Base-by-base conservation (phyloP, 1,139 yeast species). In the Arxiozyma heterogenica region DNA sequence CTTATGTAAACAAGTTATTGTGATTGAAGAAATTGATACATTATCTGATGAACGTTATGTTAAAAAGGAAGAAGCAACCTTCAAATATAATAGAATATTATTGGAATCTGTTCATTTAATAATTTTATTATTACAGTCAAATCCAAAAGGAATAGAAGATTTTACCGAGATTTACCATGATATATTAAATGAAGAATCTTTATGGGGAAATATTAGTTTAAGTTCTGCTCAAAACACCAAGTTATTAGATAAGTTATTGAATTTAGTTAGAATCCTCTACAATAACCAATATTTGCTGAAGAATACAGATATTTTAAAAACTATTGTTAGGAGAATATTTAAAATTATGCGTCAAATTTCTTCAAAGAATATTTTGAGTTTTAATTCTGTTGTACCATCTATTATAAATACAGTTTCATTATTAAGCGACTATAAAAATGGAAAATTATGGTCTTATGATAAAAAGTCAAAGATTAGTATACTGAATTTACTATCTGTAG, bases 31-130 rank as follows among this genome's bases (percentile, higher is more conserved):
- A 1, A 76, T 76, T 6, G 80, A 78, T 20, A 78, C 90, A 0
- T 68, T 90, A 44, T 83, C 94, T 4, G 97, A 91, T 63, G 85
- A 83, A 62, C 75, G 96, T 57, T 84, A 81, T 64, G 79, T 83
- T 25, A 77, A 82, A 5, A 79, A 77, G 53, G 86, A 82, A 38
- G 96, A 89, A 58, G 77, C 87, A 0, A 73, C 74, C 23, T 71
- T 82, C n/a, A 88, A 86, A 64, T 86, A 83, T 63, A 75, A 77
- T 43, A 73, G 95, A 54, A 77, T 84, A 1, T 66, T 82, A 17
- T 75, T 23, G 49, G 73, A 83, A 7, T 73, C 84, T 4, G 61
- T 86, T 12, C 73, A 73, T 49, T 71, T 86, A 66, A 64, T 85
- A 25, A 73, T 71, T 1, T 76, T 77, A 54, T 54, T 83, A 47